Conservation (phyloP, 2,329 filamentous ascomycete genomes). For the Aspergillus candidus region DNA sequence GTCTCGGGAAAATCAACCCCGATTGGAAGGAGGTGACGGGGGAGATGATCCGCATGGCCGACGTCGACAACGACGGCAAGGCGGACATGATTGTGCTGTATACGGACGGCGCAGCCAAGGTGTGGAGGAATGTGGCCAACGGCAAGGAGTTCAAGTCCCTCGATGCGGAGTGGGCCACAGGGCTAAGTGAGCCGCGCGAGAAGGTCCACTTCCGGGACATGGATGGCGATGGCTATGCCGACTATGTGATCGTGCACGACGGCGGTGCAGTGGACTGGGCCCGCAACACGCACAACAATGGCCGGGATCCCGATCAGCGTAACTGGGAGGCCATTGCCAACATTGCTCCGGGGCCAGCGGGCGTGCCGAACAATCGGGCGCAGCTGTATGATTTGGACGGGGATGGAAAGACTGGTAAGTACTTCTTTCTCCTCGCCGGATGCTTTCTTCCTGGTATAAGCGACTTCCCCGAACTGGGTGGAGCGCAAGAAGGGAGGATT, state of each 20-base stretch:
- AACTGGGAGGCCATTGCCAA: neutral
- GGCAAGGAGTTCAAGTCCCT: neutral
- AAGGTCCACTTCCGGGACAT: conserved; percentile 1
- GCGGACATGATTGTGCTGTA: neutral
- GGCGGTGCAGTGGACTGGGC: neutral
- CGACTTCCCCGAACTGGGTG: too few species aligned
- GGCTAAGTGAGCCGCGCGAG: neutral
- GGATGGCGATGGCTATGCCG: conserved; percentile 1
- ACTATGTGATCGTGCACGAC: neutral
- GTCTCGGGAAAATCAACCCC: too few species aligned
- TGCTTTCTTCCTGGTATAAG: too few species aligned
- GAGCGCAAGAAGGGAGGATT: too few species aligned
- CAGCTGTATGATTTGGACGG: neutral
- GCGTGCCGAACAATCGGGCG: neutral
- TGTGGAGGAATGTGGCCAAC: neutral
- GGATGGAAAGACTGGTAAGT: neutral
- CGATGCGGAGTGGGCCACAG: neutral
- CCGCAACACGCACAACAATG: neutral
- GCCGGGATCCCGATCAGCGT: neutral
- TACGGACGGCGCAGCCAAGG: neutral
- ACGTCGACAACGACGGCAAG: neutral
- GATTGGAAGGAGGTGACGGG: too few species aligned
- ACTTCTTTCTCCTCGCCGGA: too few species aligned
- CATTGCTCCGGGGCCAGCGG: neutral
- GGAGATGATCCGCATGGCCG: too few species aligned